A percentile compares a stretch with the other conserved stretches of the same genome.
Conservation (phyloP, 1,139 yeast genomes). For the Yamadazyma spencermartinsiae region DNA sequence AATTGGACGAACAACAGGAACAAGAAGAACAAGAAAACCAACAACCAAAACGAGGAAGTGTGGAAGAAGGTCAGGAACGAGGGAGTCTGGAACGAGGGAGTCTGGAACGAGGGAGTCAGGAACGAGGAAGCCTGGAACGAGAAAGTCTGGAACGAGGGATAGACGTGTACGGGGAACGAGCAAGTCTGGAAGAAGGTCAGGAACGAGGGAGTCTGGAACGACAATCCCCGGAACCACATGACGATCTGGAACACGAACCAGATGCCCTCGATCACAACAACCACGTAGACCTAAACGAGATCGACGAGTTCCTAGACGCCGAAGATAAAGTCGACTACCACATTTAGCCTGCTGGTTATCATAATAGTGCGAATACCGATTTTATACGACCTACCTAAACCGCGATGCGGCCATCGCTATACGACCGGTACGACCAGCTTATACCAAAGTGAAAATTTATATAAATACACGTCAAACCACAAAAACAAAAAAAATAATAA, state of each 20-base stretch:
- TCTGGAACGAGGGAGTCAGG: neutral
- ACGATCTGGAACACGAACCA: slow-evolving; percentile 14
- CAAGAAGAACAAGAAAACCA: slow-evolving; percentile 6
- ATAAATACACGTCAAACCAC: slow-evolving; percentile 1
- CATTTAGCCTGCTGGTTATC: too few species aligned
- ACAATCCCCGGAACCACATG: slow-evolving; percentile 2
- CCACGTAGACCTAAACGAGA: slow-evolving; percentile 24
- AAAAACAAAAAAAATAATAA: slow-evolving; percentile 6
- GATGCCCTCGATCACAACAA: slow-evolving; percentile 3
- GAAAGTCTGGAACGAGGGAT: too few species aligned
- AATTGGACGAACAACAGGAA: slow-evolving; percentile 7
- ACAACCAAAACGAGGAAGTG: slow-evolving; percentile 5
- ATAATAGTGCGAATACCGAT: too few species aligned
- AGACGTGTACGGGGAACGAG: too few species aligned
- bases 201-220: too few species aligned
- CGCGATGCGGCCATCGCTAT: slow-evolving; percentile 4
- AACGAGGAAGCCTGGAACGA: too few species aligned
- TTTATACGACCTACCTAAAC: neutral
- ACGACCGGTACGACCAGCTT: slow-evolving; percentile 14
- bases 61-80: neutral
- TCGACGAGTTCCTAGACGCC: slow-evolving; percentile 38
- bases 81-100: neutral
- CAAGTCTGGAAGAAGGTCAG: too few species aligned
- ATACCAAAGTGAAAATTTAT: neutral
- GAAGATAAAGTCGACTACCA: slow-evolving; percentile 46